Evolutionary conservation across 495 filamentous ascomycete genomes (phyloP).

Genomic region (Aspergillus panamensis): DNA sequence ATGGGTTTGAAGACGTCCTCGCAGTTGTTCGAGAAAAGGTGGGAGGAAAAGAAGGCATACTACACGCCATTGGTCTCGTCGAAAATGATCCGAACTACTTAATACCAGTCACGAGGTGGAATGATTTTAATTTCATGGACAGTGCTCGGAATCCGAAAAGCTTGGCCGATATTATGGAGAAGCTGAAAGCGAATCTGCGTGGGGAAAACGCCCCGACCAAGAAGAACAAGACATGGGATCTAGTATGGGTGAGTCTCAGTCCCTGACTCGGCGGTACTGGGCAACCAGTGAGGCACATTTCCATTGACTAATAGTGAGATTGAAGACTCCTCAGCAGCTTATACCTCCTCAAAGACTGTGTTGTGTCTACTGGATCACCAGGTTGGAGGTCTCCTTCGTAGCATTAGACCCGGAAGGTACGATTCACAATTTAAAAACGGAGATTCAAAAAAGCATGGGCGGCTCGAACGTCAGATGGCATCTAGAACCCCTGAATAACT

Average conservation of each 20-base stretch:
- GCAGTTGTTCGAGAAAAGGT: neutral
- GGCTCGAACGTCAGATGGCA: neutral
- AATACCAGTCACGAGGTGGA: neutral
- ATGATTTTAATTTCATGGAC: neutral
- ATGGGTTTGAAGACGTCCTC: neutral
- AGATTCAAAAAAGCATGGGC: neutral
- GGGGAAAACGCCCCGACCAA: no score
- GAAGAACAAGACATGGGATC: no score
- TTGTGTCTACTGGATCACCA: neutral
- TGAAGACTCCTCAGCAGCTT: neutral
- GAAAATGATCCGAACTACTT: neutral
- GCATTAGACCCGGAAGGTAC: neutral
- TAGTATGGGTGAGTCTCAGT: no score
- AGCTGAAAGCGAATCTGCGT: no score
- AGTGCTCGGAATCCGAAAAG: neutral
- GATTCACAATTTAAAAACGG: neutral
- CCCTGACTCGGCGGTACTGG: no score
- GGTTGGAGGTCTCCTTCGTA: neutral
- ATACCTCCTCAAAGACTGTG: neutral
- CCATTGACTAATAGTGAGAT: neutral
- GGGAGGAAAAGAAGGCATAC: neutral
- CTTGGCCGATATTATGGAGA: neutral
- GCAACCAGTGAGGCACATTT: neutral
- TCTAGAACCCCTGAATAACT: neutral
- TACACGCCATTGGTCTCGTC: neutral